Percentiles rank a stretch among this genome's conserved stretches.
Evolutionary conservation across 495 filamentous ascomycete species (phyloP).

Genomic region (Penicillium malachiteum): DNA sequence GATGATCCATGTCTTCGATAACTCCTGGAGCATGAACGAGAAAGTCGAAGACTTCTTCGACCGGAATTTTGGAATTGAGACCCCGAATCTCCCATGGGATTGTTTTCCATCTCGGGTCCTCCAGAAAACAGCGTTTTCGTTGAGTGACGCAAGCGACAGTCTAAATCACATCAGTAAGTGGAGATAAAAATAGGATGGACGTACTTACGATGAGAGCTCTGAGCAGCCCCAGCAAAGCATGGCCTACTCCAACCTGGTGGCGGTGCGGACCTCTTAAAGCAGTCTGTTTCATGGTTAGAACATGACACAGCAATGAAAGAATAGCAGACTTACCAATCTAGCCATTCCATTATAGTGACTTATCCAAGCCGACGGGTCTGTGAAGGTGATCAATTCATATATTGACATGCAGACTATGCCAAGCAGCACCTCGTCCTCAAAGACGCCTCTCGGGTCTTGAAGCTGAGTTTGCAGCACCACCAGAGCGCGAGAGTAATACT

Average conservation of each 20-base stretch:
- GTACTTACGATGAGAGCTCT: conserved; percentile 16
- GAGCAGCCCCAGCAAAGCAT: conserved; percentile 8
- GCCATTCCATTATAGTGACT: conserved; percentile 20
- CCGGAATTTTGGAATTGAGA: conserved; percentile 7
- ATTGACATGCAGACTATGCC: conserved; percentile 15
- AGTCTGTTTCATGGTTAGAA: conserved; percentile 7
- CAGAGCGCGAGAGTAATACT: conserved; percentile 13
- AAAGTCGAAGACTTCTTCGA: conserved; percentile 12
- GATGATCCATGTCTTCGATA: conserved; percentile 13
- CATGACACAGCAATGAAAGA: neutral
- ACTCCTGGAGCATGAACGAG: conserved; percentile 16
- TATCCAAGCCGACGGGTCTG: conserved; percentile 17
- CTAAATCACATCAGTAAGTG: neutral
- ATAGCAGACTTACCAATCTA: conserved; percentile 6
- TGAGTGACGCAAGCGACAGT: conserved; percentile 15
- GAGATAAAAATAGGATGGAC: neutral
- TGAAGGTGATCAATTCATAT: conserved; percentile 18
- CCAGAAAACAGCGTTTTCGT: conserved; percentile 22
- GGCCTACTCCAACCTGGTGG: conserved; percentile 14
- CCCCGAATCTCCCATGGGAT: conserved; percentile 15
- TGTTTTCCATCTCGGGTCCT: conserved; percentile 19
- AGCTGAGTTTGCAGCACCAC: conserved; percentile 7
- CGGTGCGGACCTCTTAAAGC: conserved; percentile 17
- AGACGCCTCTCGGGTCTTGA: conserved; percentile 1
- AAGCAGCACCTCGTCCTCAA: conserved; percentile 15